These are phyloP conservation scores for Mimosa bimucronata DNA, from an alignment of 306 rosid genomes.

Conservation along the genomic window DNA sequence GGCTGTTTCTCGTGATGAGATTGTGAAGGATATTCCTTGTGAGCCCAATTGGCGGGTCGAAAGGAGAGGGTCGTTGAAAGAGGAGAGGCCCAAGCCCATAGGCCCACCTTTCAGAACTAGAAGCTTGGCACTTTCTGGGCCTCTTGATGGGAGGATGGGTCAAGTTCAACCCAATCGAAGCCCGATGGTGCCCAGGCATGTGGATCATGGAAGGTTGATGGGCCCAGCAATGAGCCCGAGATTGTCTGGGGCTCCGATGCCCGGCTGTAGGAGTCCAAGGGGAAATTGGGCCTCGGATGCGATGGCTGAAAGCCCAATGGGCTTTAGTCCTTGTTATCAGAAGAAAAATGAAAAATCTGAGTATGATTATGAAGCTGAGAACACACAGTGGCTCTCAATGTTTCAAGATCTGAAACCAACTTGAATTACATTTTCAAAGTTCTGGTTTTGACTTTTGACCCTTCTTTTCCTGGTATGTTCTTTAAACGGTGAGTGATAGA, in stretches of 20 bases:
- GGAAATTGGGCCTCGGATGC: slow-evolving; percentile 32
- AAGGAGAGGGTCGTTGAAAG: slow-evolving; percentile 52
- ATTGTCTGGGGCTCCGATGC: slow-evolving; percentile 49
- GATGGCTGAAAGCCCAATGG: slow-evolving; percentile 52
- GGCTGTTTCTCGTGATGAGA: slow-evolving; percentile 28
- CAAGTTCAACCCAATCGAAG: slow-evolving; percentile 47
- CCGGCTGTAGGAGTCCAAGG: slow-evolving; percentile 47
- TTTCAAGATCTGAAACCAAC: slow-evolving; percentile 92
- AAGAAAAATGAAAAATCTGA: slow-evolving; percentile 50
- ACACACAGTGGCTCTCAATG: slow-evolving; percentile 71
- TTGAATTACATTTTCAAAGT: slow-evolving; percentile 23
- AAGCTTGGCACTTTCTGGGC: slow-evolving; percentile 77
- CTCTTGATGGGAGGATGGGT: slow-evolving; percentile 68
- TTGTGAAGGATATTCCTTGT: slow-evolving; percentile 17
- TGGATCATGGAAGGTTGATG: slow-evolving; percentile 41
- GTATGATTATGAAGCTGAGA: slow-evolving; percentile 57
- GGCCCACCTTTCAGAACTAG: slow-evolving; percentile 39
- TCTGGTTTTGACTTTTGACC: neutral
- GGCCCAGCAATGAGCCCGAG: slow-evolving; percentile 52
- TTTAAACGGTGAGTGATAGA: slow-evolving; percentile 30
- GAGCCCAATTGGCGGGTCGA: slow-evolving; percentile 42
- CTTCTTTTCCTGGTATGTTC: slow-evolving; percentile 3
- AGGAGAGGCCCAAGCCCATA: slow-evolving; percentile 34
- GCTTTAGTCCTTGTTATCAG: slow-evolving; percentile 29
- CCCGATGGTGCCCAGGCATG: slow-evolving; percentile 45